Base-by-base conservation (phyloP, 345 rosid genomes). In the Kernera saxatilis region DNA sequence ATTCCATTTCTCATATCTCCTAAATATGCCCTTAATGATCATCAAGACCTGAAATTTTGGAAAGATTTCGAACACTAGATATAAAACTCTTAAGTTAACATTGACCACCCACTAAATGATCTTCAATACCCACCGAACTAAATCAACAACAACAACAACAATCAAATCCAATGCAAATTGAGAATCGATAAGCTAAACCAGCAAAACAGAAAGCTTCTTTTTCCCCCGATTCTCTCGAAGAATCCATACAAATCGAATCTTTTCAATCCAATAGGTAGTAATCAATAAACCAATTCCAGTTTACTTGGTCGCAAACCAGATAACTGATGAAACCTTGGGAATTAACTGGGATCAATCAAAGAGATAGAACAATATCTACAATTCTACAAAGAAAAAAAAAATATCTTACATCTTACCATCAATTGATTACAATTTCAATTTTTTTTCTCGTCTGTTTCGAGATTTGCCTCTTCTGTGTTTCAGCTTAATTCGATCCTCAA, bases 1-100 rank as follows among this genome's bases (percentile, higher is more conserved):
- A 71, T 89, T 92, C 96, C 98, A 88, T 75, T 89, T 88, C 74
- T 86, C 55, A 45, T 92, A 88, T 79, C 94, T 83, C 75, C 95
- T 77, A 27, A 85, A 89, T 64, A 87, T 45, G 54, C 97, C 92
- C 71, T 91, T 91, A 39, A 91, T 86, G 67, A 91, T 86, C 96
- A 89, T 91, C 48, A 51, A 30, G 52, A 64, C 91, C 90, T 85
- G 78, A 17, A 39, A 54, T 19, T 15, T 12, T 23, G 1, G 5
- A 11, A 43, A 27, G 3, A 30, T 4, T 32, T 29, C 5, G 22
- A 18, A 27, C 50, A 6, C 32, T 22, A 30, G 18, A 54, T 30
- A 54, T 29, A 35, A 4, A 4, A 39, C 2, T 2, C 14, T 11
- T 13, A 26, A 51, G 27, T 21, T 48, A 21, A 36, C 43, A 53